phyloP scores from a whole-genome alignment of 148 eudicot genomes.

The Rhododendron griersonianum region DNA sequence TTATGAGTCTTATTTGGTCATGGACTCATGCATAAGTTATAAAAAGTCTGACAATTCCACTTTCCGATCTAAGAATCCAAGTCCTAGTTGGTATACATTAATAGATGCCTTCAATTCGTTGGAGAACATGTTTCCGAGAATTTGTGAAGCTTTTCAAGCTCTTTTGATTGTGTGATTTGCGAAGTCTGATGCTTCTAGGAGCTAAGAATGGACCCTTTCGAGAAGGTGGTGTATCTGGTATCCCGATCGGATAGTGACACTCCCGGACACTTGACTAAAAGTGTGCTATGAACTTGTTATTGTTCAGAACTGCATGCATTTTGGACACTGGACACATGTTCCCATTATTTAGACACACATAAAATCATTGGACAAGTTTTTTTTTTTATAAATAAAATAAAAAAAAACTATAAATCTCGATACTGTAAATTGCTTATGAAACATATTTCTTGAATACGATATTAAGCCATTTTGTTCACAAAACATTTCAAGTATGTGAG shows the following conservation, averaged over 20 bases:
- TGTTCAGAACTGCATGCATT: too few species aligned
- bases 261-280: background rate
- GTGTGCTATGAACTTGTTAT: background rate
- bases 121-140: background rate
- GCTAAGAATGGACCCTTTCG: background rate
- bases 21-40: too few species aligned
- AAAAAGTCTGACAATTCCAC: too few species aligned
- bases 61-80: too few species aligned
- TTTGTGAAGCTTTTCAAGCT: background rate
- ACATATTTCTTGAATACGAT: background rate
- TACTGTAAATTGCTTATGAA: background rate
- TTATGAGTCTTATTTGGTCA: too few species aligned
- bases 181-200: background rate
- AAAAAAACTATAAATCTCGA: background rate
- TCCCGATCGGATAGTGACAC: background rate
- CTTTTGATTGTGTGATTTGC: background rate
- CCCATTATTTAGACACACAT: background rate
- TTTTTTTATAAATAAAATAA: background rate
- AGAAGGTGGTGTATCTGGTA: background rate
- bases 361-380: background rate
- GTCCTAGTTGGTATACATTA: too few species aligned
- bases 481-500: background rate
- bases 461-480: background rate
- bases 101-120: background rate
- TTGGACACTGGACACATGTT: too few species aligned